phyloP scores from a whole-genome alignment of 371 early-diverging fungal genomes.

The Mucor mucedo region DNA sequence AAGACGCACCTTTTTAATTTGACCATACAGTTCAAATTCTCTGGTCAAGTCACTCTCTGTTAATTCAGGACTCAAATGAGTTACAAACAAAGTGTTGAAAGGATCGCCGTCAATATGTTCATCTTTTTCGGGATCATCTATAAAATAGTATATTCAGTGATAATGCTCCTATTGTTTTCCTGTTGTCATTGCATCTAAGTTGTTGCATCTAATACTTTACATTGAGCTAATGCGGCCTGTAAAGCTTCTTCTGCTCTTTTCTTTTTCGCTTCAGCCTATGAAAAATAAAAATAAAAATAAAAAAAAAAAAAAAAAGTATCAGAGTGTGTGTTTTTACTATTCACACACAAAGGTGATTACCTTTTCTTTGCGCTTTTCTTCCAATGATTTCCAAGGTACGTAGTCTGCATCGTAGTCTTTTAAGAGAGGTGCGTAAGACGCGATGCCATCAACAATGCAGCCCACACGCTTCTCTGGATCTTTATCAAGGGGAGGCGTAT shows the following conservation, averaged over 20 bases:
- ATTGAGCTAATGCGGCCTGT: slow-evolving; percentile 58
- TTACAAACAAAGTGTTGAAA: slow-evolving; percentile 91
- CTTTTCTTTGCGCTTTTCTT: slow-evolving; percentile 73
- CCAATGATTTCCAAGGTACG: slow-evolving; percentile 74
- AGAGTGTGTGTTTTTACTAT: not conserved
- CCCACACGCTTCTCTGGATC: slow-evolving; percentile 70
- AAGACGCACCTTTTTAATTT: slow-evolving; percentile 80
- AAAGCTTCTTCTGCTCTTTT: slow-evolving; percentile 64
- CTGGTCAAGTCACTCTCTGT: slow-evolving; percentile 80
- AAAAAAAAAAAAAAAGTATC: not conserved
- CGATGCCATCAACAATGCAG: slow-evolving; percentile 70
- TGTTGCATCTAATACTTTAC: slow-evolving; percentile 33
- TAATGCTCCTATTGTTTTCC: too few relatives aligned
- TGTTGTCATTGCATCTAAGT: too few relatives aligned
- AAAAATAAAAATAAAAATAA: too few relatives aligned
- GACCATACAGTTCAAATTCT: slow-evolving; percentile 88
- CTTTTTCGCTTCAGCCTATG: slow-evolving; percentile 58
- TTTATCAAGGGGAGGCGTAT: slow-evolving; percentile 76
- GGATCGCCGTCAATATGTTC: slow-evolving; percentile 81
- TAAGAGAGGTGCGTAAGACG: slow-evolving; percentile 63
- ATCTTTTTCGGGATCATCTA: slow-evolving; percentile 78
- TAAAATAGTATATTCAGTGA: too few relatives aligned
- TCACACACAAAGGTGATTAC: slow-evolving; percentile 37
- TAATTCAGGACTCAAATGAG: slow-evolving; percentile 82
- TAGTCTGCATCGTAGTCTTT: slow-evolving; percentile 75